phyloP scores from a whole-genome alignment of 78 protist species.

The Protostelium mycophagum region DNA sequence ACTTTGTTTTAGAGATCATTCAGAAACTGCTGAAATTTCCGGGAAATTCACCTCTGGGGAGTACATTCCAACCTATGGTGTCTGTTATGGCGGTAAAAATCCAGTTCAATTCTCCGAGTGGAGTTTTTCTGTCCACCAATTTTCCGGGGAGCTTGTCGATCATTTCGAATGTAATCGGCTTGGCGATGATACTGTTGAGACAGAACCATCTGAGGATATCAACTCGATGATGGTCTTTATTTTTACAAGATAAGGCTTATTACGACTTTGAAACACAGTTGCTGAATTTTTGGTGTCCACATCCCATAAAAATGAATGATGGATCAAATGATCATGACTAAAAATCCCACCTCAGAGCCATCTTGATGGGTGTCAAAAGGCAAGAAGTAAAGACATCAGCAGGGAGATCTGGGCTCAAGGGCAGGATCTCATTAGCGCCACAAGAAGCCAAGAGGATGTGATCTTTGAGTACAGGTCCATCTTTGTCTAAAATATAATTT shows the following conservation, averaged over 20 bases:
- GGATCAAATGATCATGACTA: background rate
- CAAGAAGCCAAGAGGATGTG: conserved; percentile 87
- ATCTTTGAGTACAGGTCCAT: background rate
- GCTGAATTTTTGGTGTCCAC: no score
- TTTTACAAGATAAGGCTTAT: no score
- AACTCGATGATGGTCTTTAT: background rate
- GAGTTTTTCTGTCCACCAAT: conserved; percentile 61
- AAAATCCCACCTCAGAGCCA: conserved; percentile 75
- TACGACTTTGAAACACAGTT: no score
- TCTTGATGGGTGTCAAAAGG: conserved; percentile 87
- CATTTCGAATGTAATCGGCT: conserved; percentile 14
- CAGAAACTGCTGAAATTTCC: no score
- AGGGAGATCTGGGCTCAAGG: conserved; percentile 76
- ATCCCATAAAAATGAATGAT: conserved; percentile 5
- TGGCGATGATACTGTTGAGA: conserved; percentile 3
- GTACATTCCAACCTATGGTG: conserved; percentile 92
- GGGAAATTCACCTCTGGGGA: conserved; percentile 43
- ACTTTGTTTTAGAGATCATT: no score
- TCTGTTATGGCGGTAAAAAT: conserved; percentile 96
- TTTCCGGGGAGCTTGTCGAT: conserved; percentile 39
- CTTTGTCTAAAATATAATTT: no score
- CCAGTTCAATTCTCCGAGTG: conserved; percentile 88
- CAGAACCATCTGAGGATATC: background rate
- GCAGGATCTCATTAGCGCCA: conserved; percentile 62
- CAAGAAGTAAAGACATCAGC: conserved; percentile 94